phyloP scores from a whole-genome alignment of 192 early-diverging fungal species.

The Rhizoclosmatium sp. region DNA sequence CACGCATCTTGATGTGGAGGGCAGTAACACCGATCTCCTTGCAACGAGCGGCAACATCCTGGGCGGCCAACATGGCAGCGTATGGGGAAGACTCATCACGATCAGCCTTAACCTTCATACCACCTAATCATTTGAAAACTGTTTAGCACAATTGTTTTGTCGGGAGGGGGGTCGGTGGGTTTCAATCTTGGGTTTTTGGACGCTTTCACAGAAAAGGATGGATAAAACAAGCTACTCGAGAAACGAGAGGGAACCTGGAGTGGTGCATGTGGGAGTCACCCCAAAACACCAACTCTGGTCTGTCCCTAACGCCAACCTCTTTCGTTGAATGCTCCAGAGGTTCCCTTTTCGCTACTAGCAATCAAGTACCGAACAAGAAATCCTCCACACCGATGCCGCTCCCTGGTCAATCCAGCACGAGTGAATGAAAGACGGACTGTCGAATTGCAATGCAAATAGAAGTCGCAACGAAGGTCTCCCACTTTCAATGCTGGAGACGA shows the following conservation, averaged over 20 bases:
- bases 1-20: conserved; percentile 99
- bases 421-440: background rate
- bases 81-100: conserved; percentile 99
- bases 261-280: conserved; percentile 13
- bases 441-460: background rate
- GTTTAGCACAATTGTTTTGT: conserved; percentile 1
- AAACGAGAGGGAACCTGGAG: background rate
- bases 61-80: conserved; percentile 99
- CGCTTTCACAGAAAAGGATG: background rate
- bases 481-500: background rate
- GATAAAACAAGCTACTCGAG: background rate
- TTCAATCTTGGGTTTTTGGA: conserved; percentile 66
- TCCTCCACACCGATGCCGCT: conserved; percentile 25
- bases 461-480: background rate
- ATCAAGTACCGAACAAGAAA: background rate
- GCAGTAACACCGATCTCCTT: conserved; percentile 99
- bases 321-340: no score
- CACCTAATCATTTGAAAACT: conserved; percentile 67
- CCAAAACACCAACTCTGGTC: background rate
- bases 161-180: conserved; percentile 45
- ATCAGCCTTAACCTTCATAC: conserved; percentile 99
- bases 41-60: conserved; percentile 98
- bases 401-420: conserved; percentile 11
- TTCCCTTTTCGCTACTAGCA: background rate
- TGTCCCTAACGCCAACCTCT: background rate